A percentile compares a stretch with the other conserved stretches of the same genome.
Evolutionary conservation across 768 basidiomycete species (phyloP).

Genomic region (Stropharia rugosoannulata): DNA sequence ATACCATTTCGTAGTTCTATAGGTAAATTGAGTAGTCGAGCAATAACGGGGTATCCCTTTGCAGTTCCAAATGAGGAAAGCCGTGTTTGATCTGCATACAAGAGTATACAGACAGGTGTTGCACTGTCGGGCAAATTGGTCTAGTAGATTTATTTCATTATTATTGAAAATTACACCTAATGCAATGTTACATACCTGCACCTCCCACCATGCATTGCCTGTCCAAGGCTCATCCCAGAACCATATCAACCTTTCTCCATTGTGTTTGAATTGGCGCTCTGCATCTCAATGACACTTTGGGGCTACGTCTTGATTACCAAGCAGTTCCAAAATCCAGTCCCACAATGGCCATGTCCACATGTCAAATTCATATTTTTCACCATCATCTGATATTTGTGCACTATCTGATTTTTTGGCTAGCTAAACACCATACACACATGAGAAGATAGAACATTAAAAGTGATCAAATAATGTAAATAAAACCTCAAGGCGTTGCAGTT

Average conservation of each 20-base stretch:
- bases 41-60: slow-evolving; percentile 37
- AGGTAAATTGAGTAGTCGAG: slow-evolving; percentile 28
- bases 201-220: slow-evolving; percentile 32
- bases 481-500: too few relatives aligned
- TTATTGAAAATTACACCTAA: slow-evolving; percentile 1
- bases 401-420: not conserved
- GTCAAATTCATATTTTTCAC: not conserved
- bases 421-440: not conserved
- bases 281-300: not conserved
- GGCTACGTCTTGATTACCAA: not conserved
- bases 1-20: slow-evolving; percentile 29
- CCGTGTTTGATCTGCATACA: slow-evolving; percentile 39
- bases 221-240: slow-evolving; percentile 38
- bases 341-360: not conserved
- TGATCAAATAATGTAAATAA: too few relatives aligned
- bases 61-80: slow-evolving; percentile 32
- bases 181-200: slow-evolving; percentile 28
- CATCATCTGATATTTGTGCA: not conserved
- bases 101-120: slow-evolving; percentile 27
- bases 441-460: too few relatives aligned
- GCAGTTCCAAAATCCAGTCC: not conserved
- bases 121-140: slow-evolving; percentile 16
- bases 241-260: not conserved
- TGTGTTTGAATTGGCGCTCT: not conserved
- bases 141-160: slow-evolving; percentile 3